A percentile compares a stretch with the other conserved stretches of the same genome.
phyloP scores from a whole-genome alignment of 225 moss, liverwort and hornwort genomes.

The Thuidium tamariscinum region DNA sequence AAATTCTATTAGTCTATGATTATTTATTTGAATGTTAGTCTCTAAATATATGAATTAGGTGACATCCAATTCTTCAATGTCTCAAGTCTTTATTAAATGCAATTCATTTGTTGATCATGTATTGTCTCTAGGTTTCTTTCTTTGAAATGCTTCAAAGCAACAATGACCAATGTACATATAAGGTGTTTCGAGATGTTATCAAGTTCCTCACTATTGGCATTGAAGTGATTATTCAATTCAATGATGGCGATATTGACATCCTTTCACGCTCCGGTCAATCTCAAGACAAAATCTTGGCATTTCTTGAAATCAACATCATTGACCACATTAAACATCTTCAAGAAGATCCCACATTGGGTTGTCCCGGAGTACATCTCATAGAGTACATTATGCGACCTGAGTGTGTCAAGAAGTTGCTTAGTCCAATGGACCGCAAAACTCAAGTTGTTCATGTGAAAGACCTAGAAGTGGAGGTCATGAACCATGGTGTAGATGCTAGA shows the following conservation, averaged over 20 bases:
- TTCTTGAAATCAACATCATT: background rate
- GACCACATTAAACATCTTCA: background rate
- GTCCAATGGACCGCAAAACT: background rate
- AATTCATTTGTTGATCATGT: background rate
- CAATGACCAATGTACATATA: background rate
- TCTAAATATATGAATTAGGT: accelerated
- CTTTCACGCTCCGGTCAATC: background rate
- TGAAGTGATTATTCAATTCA: background rate
- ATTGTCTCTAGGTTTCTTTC: background rate
- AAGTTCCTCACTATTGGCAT: background rate
- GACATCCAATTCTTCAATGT: accelerated
- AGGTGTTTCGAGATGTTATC: background rate
- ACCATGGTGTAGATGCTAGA: background rate
- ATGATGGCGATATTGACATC: background rate
- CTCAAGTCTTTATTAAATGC: accelerated
- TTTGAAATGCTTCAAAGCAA: background rate
- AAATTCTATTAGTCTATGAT: too few species aligned
- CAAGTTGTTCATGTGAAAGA: background rate
- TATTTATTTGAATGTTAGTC: accelerated
- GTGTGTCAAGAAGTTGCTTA: background rate
- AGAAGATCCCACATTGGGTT: background rate
- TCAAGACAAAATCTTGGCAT: background rate
- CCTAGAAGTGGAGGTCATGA: background rate
- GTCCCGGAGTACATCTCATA: background rate
- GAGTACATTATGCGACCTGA: background rate